phyloP scores from a whole-genome alignment of 148 eudicot species.

The Silene latifolia region DNA sequence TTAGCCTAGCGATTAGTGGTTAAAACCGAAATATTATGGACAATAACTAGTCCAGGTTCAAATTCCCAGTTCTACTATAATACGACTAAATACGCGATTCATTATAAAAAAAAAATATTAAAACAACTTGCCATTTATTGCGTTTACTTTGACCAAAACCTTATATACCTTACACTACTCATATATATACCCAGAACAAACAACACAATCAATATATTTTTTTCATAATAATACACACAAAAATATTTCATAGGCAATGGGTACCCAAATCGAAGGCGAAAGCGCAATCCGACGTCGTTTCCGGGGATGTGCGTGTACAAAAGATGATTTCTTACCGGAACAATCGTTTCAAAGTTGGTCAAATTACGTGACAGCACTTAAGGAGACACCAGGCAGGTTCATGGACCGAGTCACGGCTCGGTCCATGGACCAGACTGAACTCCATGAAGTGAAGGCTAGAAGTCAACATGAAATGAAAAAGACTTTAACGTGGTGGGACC shows the following conservation, averaged over 20 bases:
- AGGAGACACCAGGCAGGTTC: constrained; percentile 34
- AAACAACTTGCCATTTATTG: no score
- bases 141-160: no score
- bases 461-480: constrained; percentile 56
- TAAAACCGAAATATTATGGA: no score
- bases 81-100: no score
- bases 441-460: constrained; percentile 29
- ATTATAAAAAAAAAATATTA: no score
- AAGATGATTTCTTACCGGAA: constrained; percentile 49
- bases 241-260: neutral
- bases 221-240: neutral
- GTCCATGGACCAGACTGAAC: constrained; percentile 38
- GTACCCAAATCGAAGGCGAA: neutral
- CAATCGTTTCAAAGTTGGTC: constrained; percentile 59
- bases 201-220: no score
- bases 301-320: constrained; percentile 19
- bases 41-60: no score
- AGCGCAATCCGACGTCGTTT: neutral
- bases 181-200: no score
- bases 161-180: no score
- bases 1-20: no score
- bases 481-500: constrained; percentile 61
- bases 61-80: no score
- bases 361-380: constrained; percentile 38
- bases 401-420: constrained; percentile 41